Evolutionary conservation across 345 rosid species (phyloP), one percentile per base, ranked within the genome.

Genomic region (Draba incana): DNA sequence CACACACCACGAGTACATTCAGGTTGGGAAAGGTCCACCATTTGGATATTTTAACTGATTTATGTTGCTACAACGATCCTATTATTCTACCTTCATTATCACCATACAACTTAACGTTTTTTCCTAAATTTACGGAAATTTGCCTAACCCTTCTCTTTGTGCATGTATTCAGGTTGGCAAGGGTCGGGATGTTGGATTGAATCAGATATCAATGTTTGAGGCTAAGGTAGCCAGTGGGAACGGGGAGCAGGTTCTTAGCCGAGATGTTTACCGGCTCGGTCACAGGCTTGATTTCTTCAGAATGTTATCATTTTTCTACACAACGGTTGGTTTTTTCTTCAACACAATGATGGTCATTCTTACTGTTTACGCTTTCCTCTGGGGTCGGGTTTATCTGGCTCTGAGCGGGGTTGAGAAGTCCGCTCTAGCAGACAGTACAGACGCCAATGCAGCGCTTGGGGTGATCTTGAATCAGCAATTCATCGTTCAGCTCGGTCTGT

Each of bases 171-270:
- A 92, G 85, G 96, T 92, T 14, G 98, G 92, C 4, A 92, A 92
- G 78, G 98, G 98, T 58, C 83, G 96, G 57, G 96, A 89, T 74
- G 98, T 92, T 55, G 98, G 98, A 66, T 54, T 92, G 78, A 89
- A 92, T 75, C 94, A 89, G 71, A 84, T 92, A 60, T 79, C 97
- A 33, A 74, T 88, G 87, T 91, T 91, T 54, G 96, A 91, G 81
- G 96, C 93, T 43, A 88, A 91, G 86, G 85, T 92, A 64, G 92
- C 98, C 48, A 87, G 94, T 55, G 98, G 98, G 57, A 92, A 89
- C 51, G 98, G 98, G 6, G 98, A 92, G 83, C 98, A 92, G 83
- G 85, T 82, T 76, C 79, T 92, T 62, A 92, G 96, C 74, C 83
- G 98, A 68, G 98, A 92, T 62, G 87, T 92, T 8, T 92, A 92